Evolutionary conservation across 177 flowering plant species (phyloP), one percentile per base, ranked within the genome.

Genomic region (Vitis hybrid): DNA sequence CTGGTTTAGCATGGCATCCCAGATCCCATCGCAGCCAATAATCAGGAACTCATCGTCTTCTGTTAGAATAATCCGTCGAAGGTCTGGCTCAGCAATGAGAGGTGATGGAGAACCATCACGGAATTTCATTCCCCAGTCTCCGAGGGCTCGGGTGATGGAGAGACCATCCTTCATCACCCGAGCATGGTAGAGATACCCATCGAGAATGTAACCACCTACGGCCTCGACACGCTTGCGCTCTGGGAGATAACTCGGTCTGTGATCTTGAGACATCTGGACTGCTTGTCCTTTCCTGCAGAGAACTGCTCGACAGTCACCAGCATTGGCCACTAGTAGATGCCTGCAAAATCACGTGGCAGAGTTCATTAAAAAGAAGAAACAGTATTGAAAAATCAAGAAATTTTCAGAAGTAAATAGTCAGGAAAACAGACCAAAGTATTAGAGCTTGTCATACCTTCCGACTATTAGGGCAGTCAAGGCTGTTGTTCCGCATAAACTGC

Each of bases 1-100:
- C 72, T 91, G 88, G 73, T 86, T 91, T 2, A 88, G 66, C 88
- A 91, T 85, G 30, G 84, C 97, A 73, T 91, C 97, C 94, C 94
- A 91, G 8, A 89, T 82, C 10, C 97, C 97, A 72, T 91, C 97
- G 70, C 97, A 91, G 2, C 86, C 90, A 65, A 91, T 82, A 56
- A 91, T 88, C 76, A 91, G 58, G 71, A 91, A 91, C 63, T 91
- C 93, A 64, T 91, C 94, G 3, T 87, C 92, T 71, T 87, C 89
- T 14, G 90, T 84, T 11, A 91, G 70, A 3, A 70, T 11, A 1
- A 82, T 59, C 30, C 78, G 86, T 68, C 74, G 68, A 52, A 90
- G 68, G 65, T 90, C 94, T 7, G 97, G 94, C 30, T 91, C 91
- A 2, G 94, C 86, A 64, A 81, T 91, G 21, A 91, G 88, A 52